Base-by-base conservation (phyloP, 2,329 filamentous ascomycete species). In the Rhynchosporium secalis region DNA sequence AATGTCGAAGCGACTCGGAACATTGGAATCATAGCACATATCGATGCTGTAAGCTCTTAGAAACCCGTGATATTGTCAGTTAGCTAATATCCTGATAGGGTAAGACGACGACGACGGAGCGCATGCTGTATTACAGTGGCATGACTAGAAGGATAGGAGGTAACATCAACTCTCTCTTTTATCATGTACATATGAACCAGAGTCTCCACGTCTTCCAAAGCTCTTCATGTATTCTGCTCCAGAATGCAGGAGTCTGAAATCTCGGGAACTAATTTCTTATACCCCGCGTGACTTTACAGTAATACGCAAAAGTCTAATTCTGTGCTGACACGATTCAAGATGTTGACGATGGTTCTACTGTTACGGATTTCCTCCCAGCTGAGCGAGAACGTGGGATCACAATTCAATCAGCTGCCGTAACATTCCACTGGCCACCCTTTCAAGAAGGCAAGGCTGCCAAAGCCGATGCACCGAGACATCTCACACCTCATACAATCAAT, bases 61-160 rank as follows among this genome's bases (percentile, higher is more conserved):
- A n/a, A 15, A 15, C 6, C 12, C 15, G 26, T n/a, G 8, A 7
- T 33, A 28, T 8, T 33, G 0, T 47, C 15, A 52, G 55, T 54
- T 43, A 4, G 15, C 61, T 70, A 1, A 69, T 29, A 29, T 40
- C 7, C n/a, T 10, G 29, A 45, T 70, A 85, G 83, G 95, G 95
- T 8, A 99, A 99, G 81, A 99, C 95, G 1, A 98, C 95, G 0
- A 99, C 95, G 0, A 98, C 95, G 3, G 95, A 99, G 85, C 92
- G 95, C 62, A 98, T 98, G 94, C 89, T 99, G 72, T 98, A 92
- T 74, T 96, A 97, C 73, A 96, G 92, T 74, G 94, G 95, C 55
- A 87, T 93, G 65, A 96, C 93, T 9, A 83, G 91, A 68, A 83
- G 93, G 75, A 86, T 97, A 72, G 95, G 95, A 78, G 81, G 83